Conservation (phyloP, 1,284 basidiomycete genomes). For the Rhodotorula sp. region DNA sequence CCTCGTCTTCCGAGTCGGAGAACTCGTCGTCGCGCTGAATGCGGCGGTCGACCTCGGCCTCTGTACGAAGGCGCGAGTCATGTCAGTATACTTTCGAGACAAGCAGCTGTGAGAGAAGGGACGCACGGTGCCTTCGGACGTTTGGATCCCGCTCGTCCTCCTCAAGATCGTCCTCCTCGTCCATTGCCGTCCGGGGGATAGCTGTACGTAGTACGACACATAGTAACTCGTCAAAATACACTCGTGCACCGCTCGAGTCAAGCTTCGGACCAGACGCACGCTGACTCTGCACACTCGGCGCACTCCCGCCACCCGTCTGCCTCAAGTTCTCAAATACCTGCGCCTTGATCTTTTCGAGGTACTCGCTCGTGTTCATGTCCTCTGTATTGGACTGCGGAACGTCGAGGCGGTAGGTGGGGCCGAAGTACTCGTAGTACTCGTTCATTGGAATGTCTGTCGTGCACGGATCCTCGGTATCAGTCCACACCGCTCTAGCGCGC, state of each 20-base stretch:
- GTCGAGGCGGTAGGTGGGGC: slow-evolving; percentile 95
- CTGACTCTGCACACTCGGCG: slow-evolving; percentile 85
- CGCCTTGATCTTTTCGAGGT: slow-evolving; percentile 86
- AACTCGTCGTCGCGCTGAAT: slow-evolving; percentile 71
- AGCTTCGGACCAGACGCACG: slow-evolving; percentile 54
- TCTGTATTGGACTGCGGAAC: slow-evolving; percentile 94
- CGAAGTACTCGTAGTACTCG: slow-evolving; percentile 99
- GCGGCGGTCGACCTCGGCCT: slow-evolving; percentile 62
- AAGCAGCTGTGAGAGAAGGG: background rate
- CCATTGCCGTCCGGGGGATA: slow-evolving; percentile 66
- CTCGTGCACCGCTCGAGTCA: background rate
- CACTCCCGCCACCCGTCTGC: slow-evolving; percentile 60
- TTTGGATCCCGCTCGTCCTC: slow-evolving; percentile 56
- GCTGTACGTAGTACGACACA: slow-evolving; percentile 53
- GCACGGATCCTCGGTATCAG: background rate
- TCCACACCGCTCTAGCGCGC: background rate
- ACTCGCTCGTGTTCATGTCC: slow-evolving; percentile 89
- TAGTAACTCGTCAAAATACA: too few species aligned
- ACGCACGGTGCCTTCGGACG: slow-evolving; percentile 25
- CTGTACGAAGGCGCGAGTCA: slow-evolving; percentile 25
- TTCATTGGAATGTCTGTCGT: slow-evolving; percentile 83
- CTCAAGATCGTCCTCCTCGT: slow-evolving; percentile 78
- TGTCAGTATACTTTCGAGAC: background rate
- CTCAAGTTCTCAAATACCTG: slow-evolving; percentile 89
- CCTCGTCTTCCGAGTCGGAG: slow-evolving; percentile 60